These are phyloP conservation scores for Lasiosphaeria ovina DNA, from an alignment of 495 filamentous ascomycete genomes.

Conservation along the genomic window DNA sequence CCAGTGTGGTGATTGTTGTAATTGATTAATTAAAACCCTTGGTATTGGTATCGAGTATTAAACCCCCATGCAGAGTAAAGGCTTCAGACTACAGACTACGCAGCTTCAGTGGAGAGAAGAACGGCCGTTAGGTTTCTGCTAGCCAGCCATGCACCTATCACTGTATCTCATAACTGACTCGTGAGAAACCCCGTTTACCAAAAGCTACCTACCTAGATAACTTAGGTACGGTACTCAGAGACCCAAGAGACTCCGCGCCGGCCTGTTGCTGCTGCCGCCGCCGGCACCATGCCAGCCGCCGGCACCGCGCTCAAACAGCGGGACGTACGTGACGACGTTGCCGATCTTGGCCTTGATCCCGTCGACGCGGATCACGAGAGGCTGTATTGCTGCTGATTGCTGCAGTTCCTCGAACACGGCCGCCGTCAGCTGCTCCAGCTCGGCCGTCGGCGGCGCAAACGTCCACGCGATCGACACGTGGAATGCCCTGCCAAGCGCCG, in stretches of 20 bases:
- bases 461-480: constrained; percentile 84
- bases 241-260: constrained; percentile 19
- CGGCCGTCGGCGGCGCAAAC: constrained; percentile 46
- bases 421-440: constrained; percentile 33
- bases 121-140: too few species aligned
- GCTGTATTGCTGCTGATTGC: constrained; percentile 12
- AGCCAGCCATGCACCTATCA: too few species aligned
- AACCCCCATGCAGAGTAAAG: not conserved
- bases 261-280: not conserved
- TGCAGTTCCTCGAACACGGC: constrained; percentile 22
- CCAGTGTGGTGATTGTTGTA: too few species aligned
- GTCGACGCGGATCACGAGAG: constrained; percentile 40
- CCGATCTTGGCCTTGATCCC: constrained; percentile 76
- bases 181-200: too few species aligned
- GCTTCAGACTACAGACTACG: too few species aligned
- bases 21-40: too few species aligned
- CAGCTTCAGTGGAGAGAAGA: too few species aligned
- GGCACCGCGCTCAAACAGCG: constrained; percentile 34
- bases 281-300: not conserved
- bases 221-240: not conserved
- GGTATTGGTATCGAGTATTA: too few species aligned
- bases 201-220: too few species aligned
- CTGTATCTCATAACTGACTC: too few species aligned
- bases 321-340: constrained; percentile 61
- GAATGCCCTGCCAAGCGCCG: constrained; percentile 48